A percentile compares a stretch with the other conserved stretches of the same genome.
These are phyloP conservation scores for Macrocybe gigantea DNA, from an alignment of 768 basidiomycete species.

Conservation along the genomic window DNA sequence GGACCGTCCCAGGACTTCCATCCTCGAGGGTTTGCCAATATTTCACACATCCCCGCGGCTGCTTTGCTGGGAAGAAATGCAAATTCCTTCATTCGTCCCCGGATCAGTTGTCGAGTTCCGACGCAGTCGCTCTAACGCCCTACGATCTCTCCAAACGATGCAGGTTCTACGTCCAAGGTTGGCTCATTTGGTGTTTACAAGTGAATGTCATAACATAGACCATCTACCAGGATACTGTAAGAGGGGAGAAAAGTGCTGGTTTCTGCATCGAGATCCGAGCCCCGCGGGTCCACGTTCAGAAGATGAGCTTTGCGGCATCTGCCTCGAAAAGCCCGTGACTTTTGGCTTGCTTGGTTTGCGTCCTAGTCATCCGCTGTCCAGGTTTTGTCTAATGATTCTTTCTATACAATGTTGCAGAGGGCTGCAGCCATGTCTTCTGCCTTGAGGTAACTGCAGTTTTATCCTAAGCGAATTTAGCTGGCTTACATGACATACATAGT, in stretches of 20 bases:
- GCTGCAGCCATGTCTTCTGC: constrained; percentile 79
- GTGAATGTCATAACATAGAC: not conserved
- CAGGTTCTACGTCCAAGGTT: constrained; percentile 56
- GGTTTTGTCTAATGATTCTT: not conserved
- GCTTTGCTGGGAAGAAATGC: constrained; percentile 63
- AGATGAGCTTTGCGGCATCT: constrained; percentile 61
- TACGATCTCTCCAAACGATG: constrained; percentile 72
- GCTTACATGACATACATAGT: constrained; percentile 33
- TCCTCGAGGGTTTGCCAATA: constrained; percentile 66
- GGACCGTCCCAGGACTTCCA: constrained; percentile 59
- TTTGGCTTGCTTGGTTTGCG: constrained; percentile 63
- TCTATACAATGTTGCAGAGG: constrained; percentile 32
- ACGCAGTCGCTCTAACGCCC: constrained; percentile 42
- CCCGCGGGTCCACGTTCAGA: constrained; percentile 22
- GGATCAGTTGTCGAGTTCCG: constrained; percentile 22
- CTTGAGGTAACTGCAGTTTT: constrained; percentile 40
- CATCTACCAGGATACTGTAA: constrained; percentile 57
- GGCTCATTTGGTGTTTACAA: constrained; percentile 4
- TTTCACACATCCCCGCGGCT: constrained; percentile 58
- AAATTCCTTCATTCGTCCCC: constrained; percentile 60
- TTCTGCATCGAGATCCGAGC: constrained; percentile 25
- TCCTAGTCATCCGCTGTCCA: not conserved
- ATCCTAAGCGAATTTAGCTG: not conserved
- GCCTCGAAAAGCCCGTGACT: constrained; percentile 63
- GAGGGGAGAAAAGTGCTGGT: constrained; percentile 71